Percentiles rank a stretch among this genome's conserved stretches.
Evolutionary conservation across 495 filamentous ascomycete genomes (phyloP).

Genomic region (Tuber magnatum): DNA sequence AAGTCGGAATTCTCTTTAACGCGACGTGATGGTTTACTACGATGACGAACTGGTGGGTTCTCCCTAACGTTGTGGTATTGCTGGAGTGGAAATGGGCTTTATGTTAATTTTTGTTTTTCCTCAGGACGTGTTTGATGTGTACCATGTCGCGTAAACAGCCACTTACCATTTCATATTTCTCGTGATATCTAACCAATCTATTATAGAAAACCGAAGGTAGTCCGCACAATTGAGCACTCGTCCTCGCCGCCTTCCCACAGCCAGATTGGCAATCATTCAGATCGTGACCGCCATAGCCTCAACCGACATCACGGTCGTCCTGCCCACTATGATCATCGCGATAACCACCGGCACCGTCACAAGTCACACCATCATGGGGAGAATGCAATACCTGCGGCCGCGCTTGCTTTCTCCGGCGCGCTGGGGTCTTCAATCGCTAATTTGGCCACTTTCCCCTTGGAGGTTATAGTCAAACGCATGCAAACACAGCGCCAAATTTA

Average conservation of each 20-base stretch:
- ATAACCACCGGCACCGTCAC: constrained; percentile 5
- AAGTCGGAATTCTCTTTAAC: background rate
- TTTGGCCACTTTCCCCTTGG: constrained; percentile 71
- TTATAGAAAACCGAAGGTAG: background rate
- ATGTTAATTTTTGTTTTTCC: background rate
- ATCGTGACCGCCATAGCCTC: background rate
- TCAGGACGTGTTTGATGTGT: constrained; percentile 6
- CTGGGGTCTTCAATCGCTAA: constrained; percentile 74
- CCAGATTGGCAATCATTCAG: background rate
- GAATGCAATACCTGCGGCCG: constrained; percentile 68
- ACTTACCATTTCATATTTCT: background rate
- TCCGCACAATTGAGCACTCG: background rate
- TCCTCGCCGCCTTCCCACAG: background rate
- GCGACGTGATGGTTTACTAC: background rate
- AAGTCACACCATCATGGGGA: constrained; percentile 25
- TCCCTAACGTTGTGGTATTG: background rate
- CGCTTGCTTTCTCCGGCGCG: constrained; percentile 76
- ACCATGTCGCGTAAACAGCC: constrained; percentile 3
- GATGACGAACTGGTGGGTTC: constrained; percentile 2
- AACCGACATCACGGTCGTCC: constrained; percentile 6
- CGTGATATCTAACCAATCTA: background rate
- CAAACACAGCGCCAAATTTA: constrained; percentile 67
- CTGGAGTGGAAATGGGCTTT: background rate
- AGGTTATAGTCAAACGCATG: constrained; percentile 74
- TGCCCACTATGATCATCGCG: constrained; percentile 5